Percentiles rank a stretch among this genome's conserved stretches.
These are phyloP conservation scores for Nitzschia palea DNA, from an alignment of 108 stramenopile genomes.

Conservation along the genomic window DNA sequence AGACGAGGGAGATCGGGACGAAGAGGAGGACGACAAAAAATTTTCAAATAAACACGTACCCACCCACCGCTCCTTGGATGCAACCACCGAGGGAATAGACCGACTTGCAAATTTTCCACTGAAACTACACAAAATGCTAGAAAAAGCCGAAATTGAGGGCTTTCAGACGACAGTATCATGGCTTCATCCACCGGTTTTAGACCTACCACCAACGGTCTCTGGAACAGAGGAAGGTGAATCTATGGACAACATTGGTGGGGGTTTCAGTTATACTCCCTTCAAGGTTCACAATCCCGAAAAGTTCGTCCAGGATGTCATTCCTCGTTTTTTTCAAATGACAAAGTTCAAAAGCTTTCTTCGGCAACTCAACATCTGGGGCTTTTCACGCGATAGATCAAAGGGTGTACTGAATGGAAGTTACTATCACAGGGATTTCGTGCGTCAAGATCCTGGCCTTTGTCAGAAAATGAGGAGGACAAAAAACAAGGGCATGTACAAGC, in stretches of 20 bases:
- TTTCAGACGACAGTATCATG: slow-evolving; percentile 22
- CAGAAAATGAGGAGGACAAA: slow-evolving; percentile 19
- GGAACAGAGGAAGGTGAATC: too few relatives aligned
- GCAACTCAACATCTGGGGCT: slow-evolving; percentile 83
- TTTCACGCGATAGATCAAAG: slow-evolving; percentile 46
- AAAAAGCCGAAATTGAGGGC: slow-evolving; percentile 6
- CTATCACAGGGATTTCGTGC: slow-evolving; percentile 53
- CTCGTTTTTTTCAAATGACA: slow-evolving; percentile 75
- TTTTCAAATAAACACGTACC: too few relatives aligned
- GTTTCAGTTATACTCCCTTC: slow-evolving; percentile 21
- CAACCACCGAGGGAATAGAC: neutral
- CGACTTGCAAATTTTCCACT: slow-evolving; percentile 13
- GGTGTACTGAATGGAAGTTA: slow-evolving; percentile 55
- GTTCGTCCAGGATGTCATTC: slow-evolving; percentile 55
- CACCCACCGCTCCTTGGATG: neutral
- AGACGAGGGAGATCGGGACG: too few relatives aligned
- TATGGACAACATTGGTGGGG: too few relatives aligned
- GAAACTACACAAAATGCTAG: slow-evolving; percentile 25
- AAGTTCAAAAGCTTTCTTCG: slow-evolving; percentile 80
- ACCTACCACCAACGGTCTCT: too few relatives aligned
- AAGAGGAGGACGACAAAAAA: too few relatives aligned
- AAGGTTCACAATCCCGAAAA: slow-evolving; percentile 38
- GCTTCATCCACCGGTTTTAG: too few relatives aligned
- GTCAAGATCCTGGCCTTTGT: slow-evolving; percentile 11
- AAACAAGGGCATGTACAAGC: slow-evolving; percentile 26